These are phyloP conservation scores for Aspergillus egyptiacus DNA, from an alignment of 495 filamentous ascomycete species.

Conservation along the genomic window DNA sequence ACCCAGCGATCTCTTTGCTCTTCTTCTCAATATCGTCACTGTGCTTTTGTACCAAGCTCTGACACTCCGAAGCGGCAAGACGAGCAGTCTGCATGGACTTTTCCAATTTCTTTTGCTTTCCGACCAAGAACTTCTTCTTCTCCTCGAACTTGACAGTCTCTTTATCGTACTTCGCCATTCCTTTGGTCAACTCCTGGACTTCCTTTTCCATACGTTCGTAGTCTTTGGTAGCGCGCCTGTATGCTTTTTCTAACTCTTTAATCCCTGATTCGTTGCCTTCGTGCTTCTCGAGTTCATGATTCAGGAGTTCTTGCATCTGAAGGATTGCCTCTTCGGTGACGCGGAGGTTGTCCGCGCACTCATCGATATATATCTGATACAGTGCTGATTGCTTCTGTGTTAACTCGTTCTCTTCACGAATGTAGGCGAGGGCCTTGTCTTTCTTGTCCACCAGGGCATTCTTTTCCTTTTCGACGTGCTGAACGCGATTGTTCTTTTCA, in stretches of 20 bases:
- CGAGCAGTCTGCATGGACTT: slow-evolving; percentile 71
- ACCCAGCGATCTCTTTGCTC: slow-evolving; percentile 57
- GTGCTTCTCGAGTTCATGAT: slow-evolving; percentile 86
- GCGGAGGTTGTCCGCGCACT: slow-evolving; percentile 79
- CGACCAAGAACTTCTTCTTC: slow-evolving; percentile 84
- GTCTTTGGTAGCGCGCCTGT: slow-evolving; percentile 74
- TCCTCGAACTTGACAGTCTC: slow-evolving; percentile 96
- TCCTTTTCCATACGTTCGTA: slow-evolving; percentile 78
- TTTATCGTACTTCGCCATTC: slow-evolving; percentile 88
- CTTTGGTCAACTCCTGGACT: slow-evolving; percentile 71
- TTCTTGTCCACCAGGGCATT: slow-evolving; percentile 90
- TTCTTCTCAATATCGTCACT: slow-evolving; percentile 71
- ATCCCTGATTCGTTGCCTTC: slow-evolving; percentile 87
- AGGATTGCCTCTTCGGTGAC: slow-evolving; percentile 86
- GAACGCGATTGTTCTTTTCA: slow-evolving; percentile 89
- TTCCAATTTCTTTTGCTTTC: slow-evolving; percentile 91
- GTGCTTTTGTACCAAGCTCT: slow-evolving; percentile 70
- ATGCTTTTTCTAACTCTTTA: slow-evolving; percentile 79
- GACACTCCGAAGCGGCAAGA: slow-evolving; percentile 64
- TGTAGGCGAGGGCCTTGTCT: slow-evolving; percentile 81
- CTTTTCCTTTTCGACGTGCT: slow-evolving; percentile 98
- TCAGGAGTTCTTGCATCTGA: slow-evolving; percentile 82
- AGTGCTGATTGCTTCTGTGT: slow-evolving; percentile 79
- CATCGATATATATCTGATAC: slow-evolving; percentile 84
- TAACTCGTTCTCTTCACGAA: slow-evolving; percentile 90